phyloP scores from a whole-genome alignment of 2,329 filamentous ascomycete species.

The Xenosphaeropsis pyriputrescens region DNA sequence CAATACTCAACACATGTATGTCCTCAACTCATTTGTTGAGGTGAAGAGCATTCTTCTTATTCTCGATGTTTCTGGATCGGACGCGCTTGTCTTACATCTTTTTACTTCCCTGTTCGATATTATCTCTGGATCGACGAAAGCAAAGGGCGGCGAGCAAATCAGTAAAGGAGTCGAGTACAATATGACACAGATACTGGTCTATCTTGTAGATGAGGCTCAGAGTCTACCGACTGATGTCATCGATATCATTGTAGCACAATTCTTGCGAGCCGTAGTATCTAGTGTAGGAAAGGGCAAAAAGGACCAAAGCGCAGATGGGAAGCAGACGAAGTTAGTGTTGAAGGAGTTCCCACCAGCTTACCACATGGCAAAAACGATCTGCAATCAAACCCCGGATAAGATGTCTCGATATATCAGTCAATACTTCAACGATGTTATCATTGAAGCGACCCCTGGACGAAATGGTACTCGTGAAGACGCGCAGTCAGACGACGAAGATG shows the following conservation, averaged over 20 bases:
- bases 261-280: constrained; percentile 71
- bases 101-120: constrained; percentile 90
- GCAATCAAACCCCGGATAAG: constrained; percentile 77
- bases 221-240: constrained; percentile 69
- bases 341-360: constrained; percentile 89
- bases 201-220: constrained; percentile 73
- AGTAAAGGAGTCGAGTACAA: constrained; percentile 90
- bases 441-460: constrained; percentile 59
- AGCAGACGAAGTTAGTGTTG: constrained; percentile 68
- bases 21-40: constrained; percentile 75
- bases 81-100: constrained; percentile 63
- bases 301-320: constrained; percentile 46
- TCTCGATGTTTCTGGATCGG: constrained; percentile 71
- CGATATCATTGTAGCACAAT: constrained; percentile 90
- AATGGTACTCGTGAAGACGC: constrained; percentile 41
- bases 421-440: constrained; percentile 93
- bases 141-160: constrained; percentile 63
- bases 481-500: constrained; percentile 47
- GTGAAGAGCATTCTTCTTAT: constrained; percentile 91
- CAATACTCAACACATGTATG: constrained; percentile 84
- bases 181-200: constrained; percentile 74
- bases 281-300: constrained; percentile 36
- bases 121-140: constrained; percentile 63
- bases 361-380: constrained; percentile 90
- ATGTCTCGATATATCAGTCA: constrained; percentile 91